Base-by-base conservation (phyloP, 805 yeast species). In the Metschnikowia henanensis region DNA sequence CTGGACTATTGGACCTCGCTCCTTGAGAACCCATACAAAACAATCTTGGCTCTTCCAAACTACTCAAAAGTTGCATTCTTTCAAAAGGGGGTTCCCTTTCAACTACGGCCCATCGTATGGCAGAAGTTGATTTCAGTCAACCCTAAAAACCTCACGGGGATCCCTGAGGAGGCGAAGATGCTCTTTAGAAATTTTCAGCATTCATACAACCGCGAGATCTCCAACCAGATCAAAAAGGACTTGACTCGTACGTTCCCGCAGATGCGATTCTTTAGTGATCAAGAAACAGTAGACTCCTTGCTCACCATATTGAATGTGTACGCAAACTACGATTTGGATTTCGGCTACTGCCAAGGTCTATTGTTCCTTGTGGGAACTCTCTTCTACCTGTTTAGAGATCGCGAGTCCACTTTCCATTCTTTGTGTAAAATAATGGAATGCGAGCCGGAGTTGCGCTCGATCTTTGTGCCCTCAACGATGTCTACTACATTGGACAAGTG, bases 321-420 rank as follows among this genome's bases (percentile, higher is more conserved):
- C 53, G 79, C 82, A 37, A 77, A 80, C 50, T 81, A 79, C 55
- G 86, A 81, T 60, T 72, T 73, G 40, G 83, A 81, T 51, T 76
- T 81, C 51, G 87, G 87, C 9, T 81, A 81, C 55, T 81, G 87
- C 57, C 87, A 81, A 58, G 87, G 87, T 6, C 63, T 82, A 16
- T 73, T 83, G 20, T 82, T 82, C 53, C 63, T 81, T 35, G 84
- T 80, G 10, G 85, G 84, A 2, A 80, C 81, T 4, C 62, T 81
- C 30, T 67, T 76, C 46, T 71, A 68, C 51, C 70, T 66, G 36
- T 64, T 68, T 40, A 56, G 59, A 20, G 55, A 56, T 43, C 62
- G 60, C 40, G 70, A 58, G 57, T 61, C 66, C 52, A 80, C 72
- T 15, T 81, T 75, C 61, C 81, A 70, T 58, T 70, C 78, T 9